phyloP scores from a whole-genome alignment of 805 yeast species.

The Yamadazyma philogaea region DNA sequence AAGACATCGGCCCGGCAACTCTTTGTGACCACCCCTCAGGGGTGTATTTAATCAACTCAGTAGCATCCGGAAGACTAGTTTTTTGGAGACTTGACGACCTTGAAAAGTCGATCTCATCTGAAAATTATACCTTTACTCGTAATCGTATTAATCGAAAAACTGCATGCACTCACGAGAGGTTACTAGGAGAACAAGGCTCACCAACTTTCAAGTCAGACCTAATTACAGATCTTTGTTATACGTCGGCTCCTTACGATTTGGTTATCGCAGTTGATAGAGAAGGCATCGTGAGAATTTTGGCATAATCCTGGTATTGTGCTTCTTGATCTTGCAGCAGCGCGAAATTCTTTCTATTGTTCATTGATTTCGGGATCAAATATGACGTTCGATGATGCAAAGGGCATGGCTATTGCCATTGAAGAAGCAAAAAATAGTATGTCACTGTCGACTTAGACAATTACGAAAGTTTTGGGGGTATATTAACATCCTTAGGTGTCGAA shows the following conservation, averaged over 20 bases:
- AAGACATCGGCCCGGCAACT: conserved; percentile 1
- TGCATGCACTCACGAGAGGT: conserved; percentile 10
- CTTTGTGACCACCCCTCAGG: conserved; percentile 8
- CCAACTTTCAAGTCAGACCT: conserved; percentile 29
- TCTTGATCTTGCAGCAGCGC: not conserved
- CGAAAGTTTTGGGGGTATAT: not conserved
- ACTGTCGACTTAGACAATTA: not conserved
- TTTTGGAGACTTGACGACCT: conserved; percentile 14
- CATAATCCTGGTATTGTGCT: not conserved
- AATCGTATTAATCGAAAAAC: conserved; percentile 6
- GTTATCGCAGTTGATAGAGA: conserved; percentile 63
- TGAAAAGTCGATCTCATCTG: conserved; percentile 9
- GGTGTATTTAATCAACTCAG: conserved; percentile 8
- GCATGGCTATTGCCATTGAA: conserved; percentile 66
- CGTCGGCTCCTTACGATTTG: conserved; percentile 54
- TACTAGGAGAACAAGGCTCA: not conserved
- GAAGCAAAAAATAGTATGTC: conserved; percentile 61
- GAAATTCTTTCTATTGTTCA: not conserved
- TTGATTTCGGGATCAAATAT: not conserved
- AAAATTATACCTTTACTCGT: conserved; percentile 8
- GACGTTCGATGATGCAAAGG: conserved; percentile 57
- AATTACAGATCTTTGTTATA: conserved; percentile 40
- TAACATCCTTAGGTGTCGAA: conserved; percentile 44
- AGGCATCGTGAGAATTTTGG: conserved; percentile 44
- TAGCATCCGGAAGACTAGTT: conserved; percentile 5